phyloP scores from a whole-genome alignment of 768 basidiomycete genomes.

The Collybia sordida region DNA sequence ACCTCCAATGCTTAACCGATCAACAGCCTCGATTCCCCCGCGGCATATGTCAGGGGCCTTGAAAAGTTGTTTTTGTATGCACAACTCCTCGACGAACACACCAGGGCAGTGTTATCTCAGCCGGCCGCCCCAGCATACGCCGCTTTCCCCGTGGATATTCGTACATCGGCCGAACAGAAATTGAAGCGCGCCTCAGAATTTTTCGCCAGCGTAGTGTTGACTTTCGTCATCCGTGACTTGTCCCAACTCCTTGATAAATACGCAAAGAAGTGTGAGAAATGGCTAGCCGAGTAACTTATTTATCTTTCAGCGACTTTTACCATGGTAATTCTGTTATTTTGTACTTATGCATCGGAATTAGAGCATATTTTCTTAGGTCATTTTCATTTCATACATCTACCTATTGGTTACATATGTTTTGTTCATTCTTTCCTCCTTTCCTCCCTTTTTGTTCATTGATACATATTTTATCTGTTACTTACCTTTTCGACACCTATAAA shows the following conservation, averaged over 20 bases:
- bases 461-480: too few species aligned
- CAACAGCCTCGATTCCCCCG: conserved; percentile 82
- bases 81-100: conserved; percentile 87
- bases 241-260: conserved; percentile 90
- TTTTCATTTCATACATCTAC: too few species aligned
- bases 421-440: too few species aligned
- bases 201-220: conserved; percentile 84
- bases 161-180: conserved; percentile 65
- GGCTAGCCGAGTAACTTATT: conserved; percentile 72
- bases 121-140: conserved; percentile 73
- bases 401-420: too few species aligned
- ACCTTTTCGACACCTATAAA: too few species aligned
- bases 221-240: conserved; percentile 87
- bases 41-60: conserved; percentile 77
- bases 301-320: neutral
- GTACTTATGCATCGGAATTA: too few species aligned
- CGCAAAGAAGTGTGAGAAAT: conserved; percentile 91
- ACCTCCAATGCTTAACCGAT: conserved; percentile 13
- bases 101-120: conserved; percentile 65
- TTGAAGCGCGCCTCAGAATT: conserved; percentile 87
- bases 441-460: too few species aligned
- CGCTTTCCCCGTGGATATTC: conserved; percentile 64
- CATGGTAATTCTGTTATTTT: too few species aligned
- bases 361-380: too few species aligned
- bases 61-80: conserved; percentile 69